Percentiles rank a stretch among this genome's conserved stretches.
Conservation (phyloP, 139 green algal species). For the Tetradesmus lagerheimii region DNA sequence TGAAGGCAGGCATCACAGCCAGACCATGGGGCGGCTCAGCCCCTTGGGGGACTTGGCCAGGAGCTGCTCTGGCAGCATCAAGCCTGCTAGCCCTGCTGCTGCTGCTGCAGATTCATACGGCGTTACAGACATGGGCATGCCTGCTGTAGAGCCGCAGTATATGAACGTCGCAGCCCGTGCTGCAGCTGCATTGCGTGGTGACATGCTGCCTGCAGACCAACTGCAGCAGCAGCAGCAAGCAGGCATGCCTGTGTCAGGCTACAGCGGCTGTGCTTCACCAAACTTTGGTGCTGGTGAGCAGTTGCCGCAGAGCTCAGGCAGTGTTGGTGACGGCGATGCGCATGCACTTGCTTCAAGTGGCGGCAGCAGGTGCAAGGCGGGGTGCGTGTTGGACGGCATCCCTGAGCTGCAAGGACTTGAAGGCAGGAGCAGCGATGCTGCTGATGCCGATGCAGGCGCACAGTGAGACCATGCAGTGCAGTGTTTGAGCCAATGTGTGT, state of each 20-base stretch:
- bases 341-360: background rate
- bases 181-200: background rate
- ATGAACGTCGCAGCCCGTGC: background rate
- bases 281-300: background rate
- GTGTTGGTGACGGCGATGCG: background rate
- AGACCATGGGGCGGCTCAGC: background rate
- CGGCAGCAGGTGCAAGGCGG: background rate
- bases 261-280: background rate
- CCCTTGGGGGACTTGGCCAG: background rate
- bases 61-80: background rate
- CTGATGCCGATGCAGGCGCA: background rate
- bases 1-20: background rate
- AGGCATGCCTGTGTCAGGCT: background rate
- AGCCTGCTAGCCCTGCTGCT: background rate
- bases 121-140: background rate
- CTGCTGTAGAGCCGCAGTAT: background rate
- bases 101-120: background rate
- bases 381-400: background rate
- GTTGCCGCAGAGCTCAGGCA: background rate
- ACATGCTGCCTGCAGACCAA: background rate
- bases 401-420: slow-evolving; percentile 10
- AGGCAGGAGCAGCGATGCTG: slow-evolving; percentile 6
- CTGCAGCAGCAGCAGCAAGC: slow-evolving; percentile 3
- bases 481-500: background rate
- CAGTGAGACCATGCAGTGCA: background rate